Base-by-base conservation (phyloP, 768 basidiomycete species). In the Podaxis pistillaris region DNA sequence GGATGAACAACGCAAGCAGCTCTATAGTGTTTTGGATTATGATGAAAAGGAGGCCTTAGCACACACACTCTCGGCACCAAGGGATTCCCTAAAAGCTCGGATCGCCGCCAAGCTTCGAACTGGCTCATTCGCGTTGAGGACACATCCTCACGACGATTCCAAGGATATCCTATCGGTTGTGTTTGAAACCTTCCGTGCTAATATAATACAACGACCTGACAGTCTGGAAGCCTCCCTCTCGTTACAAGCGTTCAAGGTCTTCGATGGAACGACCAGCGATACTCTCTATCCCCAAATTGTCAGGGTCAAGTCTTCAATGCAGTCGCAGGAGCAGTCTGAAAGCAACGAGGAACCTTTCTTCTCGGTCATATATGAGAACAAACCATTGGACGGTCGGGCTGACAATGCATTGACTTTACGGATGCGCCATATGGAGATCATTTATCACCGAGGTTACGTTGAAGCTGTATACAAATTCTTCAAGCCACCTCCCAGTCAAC, bases 401-500 rank as follows among this genome's bases (percentile, higher is more conserved):
- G 96, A 98, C 71, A 96, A 83, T 68, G 93, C 91, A 1, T 78
- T 99, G 58, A 91, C 90, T 12, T 84, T 96, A 52, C 88, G 87
- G 61, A 91, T 98, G 91, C 86, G 93, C 11, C 91, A 96, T 68
- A 91, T 96, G 88, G 96, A 98, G 75, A 90, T 99, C 65, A 91
- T 99, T 46, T 99, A 99, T 71, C 94, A 98, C 71, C 86, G 81
- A 69, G 94, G 93, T 26, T 98, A 96, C 72, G 83, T 98, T 30
- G 97, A 98, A 77, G 92, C 91, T 2, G 85, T 98, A 22, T 89
- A 90, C 68, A 84, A 81, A 65, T 99, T 98, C 77, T 89, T 99
- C 77, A 92, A 89, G 70, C 96, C 95, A 1, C 96, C 97, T 1
- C 88, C 88, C 47, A 96, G 91, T 73, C 96, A 98, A 71, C 74